A percentile compares a stretch with the other conserved stretches of the same genome.
These are phyloP conservation scores for Thelonectria olida DNA, from an alignment of 2,329 filamentous ascomycete genomes.

Conservation along the genomic window DNA sequence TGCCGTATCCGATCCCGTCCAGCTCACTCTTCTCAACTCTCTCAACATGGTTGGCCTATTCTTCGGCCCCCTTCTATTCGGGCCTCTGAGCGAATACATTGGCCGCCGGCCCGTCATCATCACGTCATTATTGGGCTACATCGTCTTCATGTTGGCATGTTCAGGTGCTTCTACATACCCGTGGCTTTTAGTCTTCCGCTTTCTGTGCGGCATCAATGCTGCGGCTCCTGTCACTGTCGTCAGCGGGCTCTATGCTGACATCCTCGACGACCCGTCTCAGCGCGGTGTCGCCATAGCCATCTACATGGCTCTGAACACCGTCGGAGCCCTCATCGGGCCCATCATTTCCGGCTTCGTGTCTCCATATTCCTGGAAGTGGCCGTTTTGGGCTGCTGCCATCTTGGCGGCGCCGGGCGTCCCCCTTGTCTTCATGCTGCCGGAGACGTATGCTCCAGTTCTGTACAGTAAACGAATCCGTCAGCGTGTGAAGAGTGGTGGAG, in stretches of 20 bases:
- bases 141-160: constrained; percentile 45
- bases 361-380: constrained; percentile 51
- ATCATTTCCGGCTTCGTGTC: constrained; percentile 61
- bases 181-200: constrained; percentile 53
- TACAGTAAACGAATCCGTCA: constrained; percentile 59
- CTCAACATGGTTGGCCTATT: constrained; percentile 49
- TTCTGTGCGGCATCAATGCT: constrained; percentile 45
- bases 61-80: constrained; percentile 46
- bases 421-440: constrained; percentile 51
- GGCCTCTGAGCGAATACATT: constrained; percentile 48
- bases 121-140: constrained; percentile 45
- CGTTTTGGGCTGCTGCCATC: constrained; percentile 51
- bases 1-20: constrained; percentile 33
- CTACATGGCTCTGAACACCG: constrained; percentile 47
- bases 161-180: constrained; percentile 54
- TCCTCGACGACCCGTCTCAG: constrained; percentile 43
- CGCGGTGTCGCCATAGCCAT: constrained; percentile 45
- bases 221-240: constrained; percentile 47
- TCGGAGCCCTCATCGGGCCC: constrained; percentile 55
- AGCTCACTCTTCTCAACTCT: constrained; percentile 47
- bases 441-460: constrained; percentile 61
- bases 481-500: too few relatives aligned
- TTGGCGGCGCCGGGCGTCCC: constrained; percentile 42
- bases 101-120: constrained; percentile 46
- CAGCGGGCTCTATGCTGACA: constrained; percentile 46